phyloP scores from a whole-genome alignment of 495 filamentous ascomycete genomes.

The Diplogelasinospora grovesii region DNA sequence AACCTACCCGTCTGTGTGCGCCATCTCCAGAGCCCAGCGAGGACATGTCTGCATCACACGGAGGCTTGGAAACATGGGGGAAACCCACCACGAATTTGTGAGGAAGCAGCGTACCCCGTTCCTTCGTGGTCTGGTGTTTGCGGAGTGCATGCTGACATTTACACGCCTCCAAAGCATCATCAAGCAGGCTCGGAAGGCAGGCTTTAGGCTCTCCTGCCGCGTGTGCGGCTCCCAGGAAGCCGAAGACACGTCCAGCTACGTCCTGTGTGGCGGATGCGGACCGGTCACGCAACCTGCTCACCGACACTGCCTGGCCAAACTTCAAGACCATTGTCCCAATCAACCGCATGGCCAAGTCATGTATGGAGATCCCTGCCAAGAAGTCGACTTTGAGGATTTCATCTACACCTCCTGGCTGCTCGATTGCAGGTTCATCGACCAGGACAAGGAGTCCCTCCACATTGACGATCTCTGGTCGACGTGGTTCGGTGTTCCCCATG shows the following conservation, averaged over 20 bases:
- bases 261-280: conserved; percentile 4
- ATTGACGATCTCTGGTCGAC: conserved; percentile 13
- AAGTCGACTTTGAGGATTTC: conserved; percentile 6
- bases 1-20: not conserved
- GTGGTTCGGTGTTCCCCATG: conserved; percentile 15
- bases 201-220: not conserved
- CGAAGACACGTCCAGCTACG: not conserved
- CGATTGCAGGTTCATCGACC: conserved; percentile 4
- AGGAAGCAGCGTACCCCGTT: not conserved
- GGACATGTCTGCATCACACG: not conserved
- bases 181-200: conserved; percentile 1
- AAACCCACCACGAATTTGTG: conserved; percentile 2
- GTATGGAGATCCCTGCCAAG: conserved; percentile 1
- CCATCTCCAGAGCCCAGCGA: not conserved
- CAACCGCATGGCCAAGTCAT: not conserved
- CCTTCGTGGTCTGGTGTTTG: too few relatives aligned
- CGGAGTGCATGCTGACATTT: not conserved
- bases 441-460: conserved; percentile 6
- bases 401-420: conserved; percentile 11
- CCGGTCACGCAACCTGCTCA: not conserved
- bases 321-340: not conserved
- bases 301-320: conserved; percentile 1
- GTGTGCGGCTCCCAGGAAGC: not conserved
- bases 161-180: not conserved
- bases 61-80: not conserved